Evolutionary conservation across 192 early-diverging fungal genomes (phyloP), one percentile per base, ranked within the genome.

Genomic region (Mortierella claussenii): DNA sequence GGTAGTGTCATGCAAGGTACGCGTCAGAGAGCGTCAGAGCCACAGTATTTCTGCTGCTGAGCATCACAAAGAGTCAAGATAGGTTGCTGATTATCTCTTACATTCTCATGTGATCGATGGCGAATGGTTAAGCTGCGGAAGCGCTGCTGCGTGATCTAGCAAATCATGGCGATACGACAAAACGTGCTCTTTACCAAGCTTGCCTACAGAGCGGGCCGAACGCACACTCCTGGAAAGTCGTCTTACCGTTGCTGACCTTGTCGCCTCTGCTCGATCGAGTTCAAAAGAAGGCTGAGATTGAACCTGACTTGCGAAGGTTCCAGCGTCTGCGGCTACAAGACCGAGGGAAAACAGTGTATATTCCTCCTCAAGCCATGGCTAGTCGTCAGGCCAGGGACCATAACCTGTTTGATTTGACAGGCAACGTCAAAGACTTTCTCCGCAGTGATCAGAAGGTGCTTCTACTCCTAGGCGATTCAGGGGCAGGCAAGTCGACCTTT

Each of bases 401-500:
- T 8, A 36, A 6, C 3, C n/a, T 30, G 20, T 10, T 49, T n/a
- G 20, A 27, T 0, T 30, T 60, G 21, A 20, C n/a, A n/a, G n/a
- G 20, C 7, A 28, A 10, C 3, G 47, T 36, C 9, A 17, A 48
- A 8, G 45, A 60, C 0, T 60, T 60, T 21, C 32, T 60, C 9
- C 4, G 24, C 2, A 49, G 59, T 11, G n/a, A 47, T 2, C 13
- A 0, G 2, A 17, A 46, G 0, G 59, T 60, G 59, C 10, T 60
- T 18, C 6, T 60, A 32, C 9, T 60, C 6, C 47, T 60, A 1
- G 57, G 57, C 0, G 57, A 59, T 3, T 59, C 57, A 4, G 57
- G 57, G 32, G 57, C 57, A 31, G 57, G 57, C 4, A 59, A 59
- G 21, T 59, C 57, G 28, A 59, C 57, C 3, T 59, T 59, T n/a